These are phyloP conservation scores for Bruguiera parviflora DNA, from an alignment of 345 rosid species.

Conservation along the genomic window DNA sequence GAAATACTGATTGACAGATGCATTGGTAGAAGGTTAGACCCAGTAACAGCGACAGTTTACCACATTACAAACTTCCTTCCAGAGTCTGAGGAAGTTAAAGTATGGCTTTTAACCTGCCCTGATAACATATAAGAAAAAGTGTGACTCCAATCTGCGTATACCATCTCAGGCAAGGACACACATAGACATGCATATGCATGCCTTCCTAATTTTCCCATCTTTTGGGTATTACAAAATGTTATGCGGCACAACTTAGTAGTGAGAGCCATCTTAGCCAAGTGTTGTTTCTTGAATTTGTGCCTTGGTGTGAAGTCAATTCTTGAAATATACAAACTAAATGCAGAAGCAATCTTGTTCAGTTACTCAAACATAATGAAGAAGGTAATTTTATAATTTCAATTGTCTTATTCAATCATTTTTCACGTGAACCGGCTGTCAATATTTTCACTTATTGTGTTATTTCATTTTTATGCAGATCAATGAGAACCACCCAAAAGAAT, in stretches of 20 bases:
- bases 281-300: slow-evolving; percentile 8
- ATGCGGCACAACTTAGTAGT: too few species aligned
- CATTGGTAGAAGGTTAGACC: slow-evolving; percentile 79
- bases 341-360: slow-evolving; percentile 55
- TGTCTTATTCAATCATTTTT: background rate
- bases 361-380: slow-evolving; percentile 54
- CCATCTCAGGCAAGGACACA: background rate
- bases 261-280: background rate
- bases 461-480: slow-evolving; percentile 48
- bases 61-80: slow-evolving; percentile 66
- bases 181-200: too few species aligned
- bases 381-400: slow-evolving; percentile 34
- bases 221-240: background rate
- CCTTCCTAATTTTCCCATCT: background rate
- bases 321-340: slow-evolving; percentile 74
- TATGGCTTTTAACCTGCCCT: slow-evolving; percentile 68
- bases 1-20: slow-evolving; percentile 85
- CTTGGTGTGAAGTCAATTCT: slow-evolving; percentile 76
- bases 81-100: slow-evolving; percentile 63
- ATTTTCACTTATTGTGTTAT: slow-evolving; percentile 13
- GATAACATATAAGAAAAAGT: slow-evolving; percentile 92
- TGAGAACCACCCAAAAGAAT: slow-evolving; percentile 69
- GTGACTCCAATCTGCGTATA: slow-evolving; percentile 1
- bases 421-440: background rate
- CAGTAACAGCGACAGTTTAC: slow-evolving; percentile 69